Percentiles rank a stretch among this genome's conserved stretches.
These are phyloP conservation scores for Apiospora sp. DNA, from an alignment of 2,329 filamentous ascomycete genomes.

Conservation along the genomic window DNA sequence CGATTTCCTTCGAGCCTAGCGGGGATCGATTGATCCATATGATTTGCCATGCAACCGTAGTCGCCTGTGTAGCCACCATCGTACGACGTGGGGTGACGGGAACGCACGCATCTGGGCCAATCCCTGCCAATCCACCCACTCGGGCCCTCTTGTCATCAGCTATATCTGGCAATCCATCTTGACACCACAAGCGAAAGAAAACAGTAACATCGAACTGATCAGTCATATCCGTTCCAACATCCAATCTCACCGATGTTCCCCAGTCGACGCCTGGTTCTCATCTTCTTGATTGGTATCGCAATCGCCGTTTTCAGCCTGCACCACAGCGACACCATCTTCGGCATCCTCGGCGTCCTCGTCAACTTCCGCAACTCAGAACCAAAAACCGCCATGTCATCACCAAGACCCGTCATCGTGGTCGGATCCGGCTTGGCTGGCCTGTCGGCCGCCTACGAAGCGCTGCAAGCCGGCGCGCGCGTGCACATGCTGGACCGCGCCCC, in stretches of 20 bases:
- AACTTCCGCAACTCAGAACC: background rate
- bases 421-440: slow-evolving; percentile 71
- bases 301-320: slow-evolving; percentile 1
- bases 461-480: slow-evolving; percentile 60
- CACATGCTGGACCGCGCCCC: slow-evolving; percentile 65
- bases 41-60: background rate
- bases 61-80: slow-evolving; percentile 6
- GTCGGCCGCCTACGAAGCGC: slow-evolving; percentile 63
- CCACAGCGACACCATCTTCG: background rate
- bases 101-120: background rate
- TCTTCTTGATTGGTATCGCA: slow-evolving; percentile 7
- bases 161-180: background rate
- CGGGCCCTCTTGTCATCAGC: background rate
- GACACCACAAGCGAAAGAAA: background rate
- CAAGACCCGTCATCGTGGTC: slow-evolving; percentile 61
- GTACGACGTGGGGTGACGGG: background rate
- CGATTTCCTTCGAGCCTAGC: background rate
- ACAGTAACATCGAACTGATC: background rate
- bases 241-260: background rate
- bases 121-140: background rate
- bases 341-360: background rate
- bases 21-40: background rate
- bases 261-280: slow-evolving; percentile 7
- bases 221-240: background rate
- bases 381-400: background rate